These are phyloP conservation scores for Fusarium mexicanum DNA, from an alignment of 2,329 filamentous ascomycete species.

Conservation along the genomic window DNA sequence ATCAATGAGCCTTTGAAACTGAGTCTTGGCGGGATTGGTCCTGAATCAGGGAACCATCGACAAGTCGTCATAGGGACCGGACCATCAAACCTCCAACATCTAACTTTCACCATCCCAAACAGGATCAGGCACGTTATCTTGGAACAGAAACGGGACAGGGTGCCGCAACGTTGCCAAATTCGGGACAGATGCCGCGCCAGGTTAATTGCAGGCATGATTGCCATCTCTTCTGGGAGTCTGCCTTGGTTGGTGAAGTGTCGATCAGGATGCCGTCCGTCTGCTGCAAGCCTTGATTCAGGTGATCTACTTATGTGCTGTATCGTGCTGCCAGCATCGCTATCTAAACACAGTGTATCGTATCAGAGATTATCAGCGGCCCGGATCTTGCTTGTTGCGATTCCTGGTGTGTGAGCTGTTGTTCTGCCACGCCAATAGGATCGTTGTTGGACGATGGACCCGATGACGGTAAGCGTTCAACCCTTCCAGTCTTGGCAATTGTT, in stretches of 20 bases:
- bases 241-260: conserved; percentile 25
- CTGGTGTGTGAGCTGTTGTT: conserved; percentile 6
- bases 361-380: conserved; percentile 9
- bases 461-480: conserved; percentile 33
- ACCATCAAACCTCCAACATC: conserved; percentile 2
- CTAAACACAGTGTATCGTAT: background rate
- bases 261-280: conserved; percentile 16
- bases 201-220: conserved; percentile 9
- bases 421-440: conserved; percentile 2
- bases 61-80: conserved; percentile 29
- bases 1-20: conserved; percentile 19
- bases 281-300: background rate
- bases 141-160: conserved; percentile 5
- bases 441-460: conserved; percentile 24
- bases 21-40: conserved; percentile 11
- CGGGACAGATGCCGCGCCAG: conserved; percentile 23
- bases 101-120: conserved; percentile 8
- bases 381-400: conserved; percentile 31
- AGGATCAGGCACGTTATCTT: conserved; percentile 6
- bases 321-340: background rate
- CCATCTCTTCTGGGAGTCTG: conserved; percentile 3
- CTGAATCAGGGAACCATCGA: conserved; percentile 29
- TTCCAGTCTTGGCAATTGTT: conserved; percentile 28
- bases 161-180: conserved; percentile 9
- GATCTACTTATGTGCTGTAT: conserved; percentile 6